Base-by-base conservation (phyloP, 768 basidiomycete genomes). In the Paxillus ammoniavirescens region DNA sequence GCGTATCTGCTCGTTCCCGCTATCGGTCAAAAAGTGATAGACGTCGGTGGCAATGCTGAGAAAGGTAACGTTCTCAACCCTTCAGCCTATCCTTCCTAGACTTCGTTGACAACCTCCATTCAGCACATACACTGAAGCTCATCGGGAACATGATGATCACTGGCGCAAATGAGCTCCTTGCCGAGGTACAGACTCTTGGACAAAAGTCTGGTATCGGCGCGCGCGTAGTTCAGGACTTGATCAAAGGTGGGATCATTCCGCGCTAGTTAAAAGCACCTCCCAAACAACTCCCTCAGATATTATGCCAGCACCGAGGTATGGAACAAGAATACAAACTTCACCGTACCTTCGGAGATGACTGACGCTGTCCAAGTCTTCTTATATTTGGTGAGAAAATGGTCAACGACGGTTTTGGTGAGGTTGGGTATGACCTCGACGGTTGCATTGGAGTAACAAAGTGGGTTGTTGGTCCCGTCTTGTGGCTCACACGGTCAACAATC, bases 381-480 rank as follows among this genome's bases (percentile, higher is more conserved):
- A 67, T 64, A 13, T 86, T 86, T 68, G 79, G 78, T 14, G 75
- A 81, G 37, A 83, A 83, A 69, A 87, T 93, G 71, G 71, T 81
- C 8, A 70, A 80, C 50, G 83, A 89, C 68, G 72, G 80, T 36
- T 93, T 91, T 65, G 84, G 88, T 54, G 86, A 81, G 21, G 75
- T 71, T 31, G 91, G 89, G 8, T 92, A 93, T 65, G 73, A 82
- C 12, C 79, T 91, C 51, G 83, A 87, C 47, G 87, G 87, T 18
- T 91, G 90, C n/a, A 82, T 93, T 59, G 90, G 90, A 60, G 91
- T 91, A 64, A 86, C 89, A 1, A 73, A 77, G 76, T 82, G 44
- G 14, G 78, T 74, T 4, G 15, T 21, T 18, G n/a, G 8, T 30
- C 13, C 8, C 21, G 35, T 9, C 28, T 5, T 49, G 26, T 31